Base-by-base conservation (phyloP, 1,284 basidiomycete genomes). In the Ceratobasidium sp. region DNA sequence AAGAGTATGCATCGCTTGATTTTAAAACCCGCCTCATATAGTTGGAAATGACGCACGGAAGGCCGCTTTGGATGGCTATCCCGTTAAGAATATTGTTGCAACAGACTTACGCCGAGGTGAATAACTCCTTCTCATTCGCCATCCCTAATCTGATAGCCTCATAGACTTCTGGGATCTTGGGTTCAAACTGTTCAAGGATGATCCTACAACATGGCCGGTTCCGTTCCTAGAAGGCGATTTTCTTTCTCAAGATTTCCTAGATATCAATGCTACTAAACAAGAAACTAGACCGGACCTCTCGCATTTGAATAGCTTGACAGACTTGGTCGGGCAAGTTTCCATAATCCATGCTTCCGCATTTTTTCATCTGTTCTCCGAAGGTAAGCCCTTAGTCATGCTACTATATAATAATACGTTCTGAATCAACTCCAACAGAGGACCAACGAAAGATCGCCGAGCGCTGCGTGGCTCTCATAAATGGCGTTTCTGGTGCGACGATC, bases 301-400 rank as follows among this genome's bases (percentile, higher is more conserved):
- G 10, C 62, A 74, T 4, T 73, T 86, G 26, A 81, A 76, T 3
- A 79, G 79, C 14, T 80, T 87, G 48, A 84, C 79, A n/a, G 81
- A 82, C 1, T 80, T 87, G 0, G 81, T 80, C 53, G 83, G 84
- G 2, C 81, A 82, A 62, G 77, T 84, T 45, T 82, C 84, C 12
- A 84, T 81, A 14, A 84, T 87, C 36, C 83, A 85, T 75, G 80
- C 83, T 3, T 83, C 84, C 12, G 77, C 82, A 0, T 82, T 87
- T 77, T 87, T 87, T 78, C 85, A 87, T 76, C 80, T 87, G 28
- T 87, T 87, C 78, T 75, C 79, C 64, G 81, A 85, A 57, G 65
- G 65, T 69, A 34, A 0, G 39, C 30, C 18, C 64, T 10, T n/a
- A n/a, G n/a, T n/a, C n/a, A 14, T 4, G n/a, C 5, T 28, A 39